A percentile compares a stretch with the other conserved stretches of the same genome.
Evolutionary conservation across 2,329 filamentous ascomycete genomes (phyloP).

Genomic region (Ambrosiella cleistominuta): DNA sequence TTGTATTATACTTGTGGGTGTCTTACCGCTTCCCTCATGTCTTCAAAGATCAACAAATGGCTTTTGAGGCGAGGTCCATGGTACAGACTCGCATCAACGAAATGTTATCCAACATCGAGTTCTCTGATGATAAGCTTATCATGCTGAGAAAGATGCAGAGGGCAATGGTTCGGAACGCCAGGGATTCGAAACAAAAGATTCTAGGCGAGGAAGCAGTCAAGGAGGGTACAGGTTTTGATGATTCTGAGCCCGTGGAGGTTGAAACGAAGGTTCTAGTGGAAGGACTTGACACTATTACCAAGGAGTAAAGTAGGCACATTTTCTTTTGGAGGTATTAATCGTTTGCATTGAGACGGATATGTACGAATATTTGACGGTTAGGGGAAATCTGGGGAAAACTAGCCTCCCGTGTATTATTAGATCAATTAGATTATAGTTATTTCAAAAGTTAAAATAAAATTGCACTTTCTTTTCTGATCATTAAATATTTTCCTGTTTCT

Average conservation of each 20-base stretch:
- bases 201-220: neutral
- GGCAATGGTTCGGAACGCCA: neutral
- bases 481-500: neutral
- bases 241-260: neutral
- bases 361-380: too few species aligned
- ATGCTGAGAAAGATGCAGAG: neutral
- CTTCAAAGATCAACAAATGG: constrained; percentile 57
- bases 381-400: too few species aligned
- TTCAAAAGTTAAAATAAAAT: too few species aligned
- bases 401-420: too few species aligned
- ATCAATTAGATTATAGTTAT: too few species aligned
- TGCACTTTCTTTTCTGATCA: too few species aligned
- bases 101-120: constrained; percentile 32
- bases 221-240: neutral
- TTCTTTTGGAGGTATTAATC: too few species aligned
- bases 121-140: constrained; percentile 20
- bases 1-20: constrained; percentile 84
- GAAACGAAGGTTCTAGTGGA: neutral
- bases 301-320: neutral
- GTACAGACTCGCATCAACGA: constrained; percentile 55
- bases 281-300: neutral
- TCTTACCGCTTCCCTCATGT: constrained; percentile 74
- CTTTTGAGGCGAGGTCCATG: constrained; percentile 59
- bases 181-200: neutral
- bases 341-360: too few species aligned